phyloP scores from a whole-genome alignment of 257 asterid species.

The Fraxinus americana region DNA sequence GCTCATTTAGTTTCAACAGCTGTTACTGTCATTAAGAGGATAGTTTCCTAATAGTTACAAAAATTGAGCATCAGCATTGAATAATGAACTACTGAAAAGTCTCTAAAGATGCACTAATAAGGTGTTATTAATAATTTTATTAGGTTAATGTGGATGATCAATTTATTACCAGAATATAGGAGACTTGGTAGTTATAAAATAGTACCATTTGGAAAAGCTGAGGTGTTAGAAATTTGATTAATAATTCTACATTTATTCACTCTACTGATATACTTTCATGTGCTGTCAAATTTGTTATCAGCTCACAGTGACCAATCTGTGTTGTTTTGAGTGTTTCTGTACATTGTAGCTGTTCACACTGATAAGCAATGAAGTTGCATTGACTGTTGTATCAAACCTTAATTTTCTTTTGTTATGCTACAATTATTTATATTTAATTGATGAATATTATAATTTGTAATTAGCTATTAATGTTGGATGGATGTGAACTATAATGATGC shows the following conservation, averaged over 20 bases:
- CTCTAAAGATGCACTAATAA: not conserved
- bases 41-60: not conserved
- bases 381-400: not conserved
- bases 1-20: not conserved
- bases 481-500: not conserved
- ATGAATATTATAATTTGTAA: no score
- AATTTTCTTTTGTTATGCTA: not conserved
- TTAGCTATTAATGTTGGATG: not conserved
- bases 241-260: not conserved
- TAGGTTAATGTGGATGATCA: not conserved
- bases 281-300: not conserved
- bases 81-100: not conserved
- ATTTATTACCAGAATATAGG: not conserved
- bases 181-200: not conserved
- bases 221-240: not conserved
- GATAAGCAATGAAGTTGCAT: not conserved
- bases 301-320: not conserved
- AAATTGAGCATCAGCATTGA: not conserved
- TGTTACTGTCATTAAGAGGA: not conserved
- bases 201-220: not conserved
- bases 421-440: not conserved
- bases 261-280: not conserved
- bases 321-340: not conserved
- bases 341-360: not conserved
- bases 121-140: not conserved